Conservation (phyloP, 768 basidiomycete genomes). For the Austroboletus eburneus region DNA sequence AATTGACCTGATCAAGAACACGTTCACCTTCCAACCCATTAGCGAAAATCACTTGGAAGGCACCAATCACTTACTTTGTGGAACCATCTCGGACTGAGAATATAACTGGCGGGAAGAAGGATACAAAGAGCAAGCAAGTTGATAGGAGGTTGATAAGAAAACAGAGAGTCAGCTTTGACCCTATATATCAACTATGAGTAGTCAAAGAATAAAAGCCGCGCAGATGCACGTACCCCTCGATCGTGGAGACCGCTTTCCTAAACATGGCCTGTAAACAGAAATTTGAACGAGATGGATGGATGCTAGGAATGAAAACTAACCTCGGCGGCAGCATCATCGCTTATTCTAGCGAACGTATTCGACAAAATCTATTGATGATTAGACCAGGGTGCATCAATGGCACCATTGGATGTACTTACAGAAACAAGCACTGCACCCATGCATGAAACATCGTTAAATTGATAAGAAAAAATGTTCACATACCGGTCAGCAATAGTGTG, state of each 20-base stretch:
- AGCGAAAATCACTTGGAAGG: conserved; percentile 10
- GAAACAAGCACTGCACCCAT: conserved; percentile 66
- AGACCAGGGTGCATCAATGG: conserved; percentile 1
- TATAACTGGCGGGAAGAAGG: conserved; percentile 82
- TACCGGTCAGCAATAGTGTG: conserved; percentile 85
- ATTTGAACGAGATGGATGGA: not conserved
- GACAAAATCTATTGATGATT: conserved; percentile 70
- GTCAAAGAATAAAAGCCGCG: not conserved
- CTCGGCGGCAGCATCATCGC: conserved; percentile 89
- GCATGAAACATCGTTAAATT: conserved; percentile 4
- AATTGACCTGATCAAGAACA: conserved; percentile 75
- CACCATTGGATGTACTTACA: conserved; percentile 37
- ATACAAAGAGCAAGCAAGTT: conserved; percentile 84
- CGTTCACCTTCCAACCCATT: conserved; percentile 58
- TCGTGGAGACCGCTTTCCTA: conserved; percentile 85
- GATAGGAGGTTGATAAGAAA: conserved; percentile 92
- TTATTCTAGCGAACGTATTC: conserved; percentile 92
- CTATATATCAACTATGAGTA: conserved; percentile 32
- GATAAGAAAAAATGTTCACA: conserved; percentile 19
- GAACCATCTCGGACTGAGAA: conserved; percentile 94
- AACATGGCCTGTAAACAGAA: conserved; percentile 74
- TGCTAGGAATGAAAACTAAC: conserved; percentile 33
- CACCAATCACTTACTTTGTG: conserved; percentile 65
- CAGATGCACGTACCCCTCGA: conserved; percentile 68
- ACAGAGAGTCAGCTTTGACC: conserved; percentile 87